Base-by-base conservation (phyloP, 2,329 filamentous ascomycete genomes). In the Penicillium decumbens region DNA sequence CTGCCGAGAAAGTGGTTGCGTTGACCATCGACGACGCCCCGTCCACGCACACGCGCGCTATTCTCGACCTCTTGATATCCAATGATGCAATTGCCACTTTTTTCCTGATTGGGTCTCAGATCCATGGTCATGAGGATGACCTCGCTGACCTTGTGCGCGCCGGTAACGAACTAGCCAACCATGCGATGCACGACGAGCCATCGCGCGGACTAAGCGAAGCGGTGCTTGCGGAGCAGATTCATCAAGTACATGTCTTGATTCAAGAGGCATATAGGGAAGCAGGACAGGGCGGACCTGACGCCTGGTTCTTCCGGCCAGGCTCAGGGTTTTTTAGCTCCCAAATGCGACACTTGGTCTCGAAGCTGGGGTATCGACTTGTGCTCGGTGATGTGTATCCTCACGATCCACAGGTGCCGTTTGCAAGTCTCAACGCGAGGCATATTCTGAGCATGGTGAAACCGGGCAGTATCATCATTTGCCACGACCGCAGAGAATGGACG, bases 1-100 rank as follows among this genome's bases (percentile, higher is more conserved):
- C 79, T 1, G 60, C 72, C 7, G 72, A 80, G 41, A 88, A 85
- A 63, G 71, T 92, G 24, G 77, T 95, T 15, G 90, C 88, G 0
- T 77, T 96, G 33, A 95, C 89, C 1, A 85, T 95, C 62, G 90
- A 95, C 73, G 90, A 95, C 71, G 87, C 84, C 25, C 90, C 90
- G 0, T 91, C 87, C 1, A 70, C 78, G 38, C 78, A 88, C 67
- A 95, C 90, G 1, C 64, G 70, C 39, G 80, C 84, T 48, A 90
- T 95, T 51, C 72, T 90, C 47, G 72, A 81, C 38, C 72, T 88
- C 0, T 76, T 95, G n/a, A 73, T 76, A 45, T 75, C 75, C 23
- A 78, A 89, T 63, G 77, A 79, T 49, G 88, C 85, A 12, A 81
- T 77, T 18, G 90, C 90, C 0, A 95, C 90, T 0, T 93, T 95